Conservation (phyloP, 2,329 filamentous ascomycete species). For the Ophiocordyceps sinensis region DNA sequence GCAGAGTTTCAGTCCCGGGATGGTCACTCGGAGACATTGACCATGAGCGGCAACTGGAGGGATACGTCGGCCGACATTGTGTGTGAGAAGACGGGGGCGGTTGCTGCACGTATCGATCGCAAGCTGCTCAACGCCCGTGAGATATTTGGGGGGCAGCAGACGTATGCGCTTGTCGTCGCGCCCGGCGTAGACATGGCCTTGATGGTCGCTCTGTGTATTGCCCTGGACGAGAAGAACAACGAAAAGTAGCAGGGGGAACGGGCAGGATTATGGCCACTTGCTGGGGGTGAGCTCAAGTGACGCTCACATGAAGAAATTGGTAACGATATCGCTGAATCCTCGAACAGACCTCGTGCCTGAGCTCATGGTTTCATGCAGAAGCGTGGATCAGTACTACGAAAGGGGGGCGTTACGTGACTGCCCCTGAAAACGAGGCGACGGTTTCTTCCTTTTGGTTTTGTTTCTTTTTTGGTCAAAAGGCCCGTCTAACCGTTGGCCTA, state of each 20-base stretch:
- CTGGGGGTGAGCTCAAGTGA: too few relatives aligned
- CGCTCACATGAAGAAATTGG: too few relatives aligned
- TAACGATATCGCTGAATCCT: too few relatives aligned
- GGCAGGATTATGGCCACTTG: too few relatives aligned
- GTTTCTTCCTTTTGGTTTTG: too few relatives aligned
- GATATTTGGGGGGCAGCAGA: constrained; percentile 46
- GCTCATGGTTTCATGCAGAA: too few relatives aligned
- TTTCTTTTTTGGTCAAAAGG: too few relatives aligned
- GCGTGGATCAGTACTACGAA: too few relatives aligned
- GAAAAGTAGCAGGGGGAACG: constrained; percentile 4
- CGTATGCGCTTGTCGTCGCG: constrained; percentile 48
- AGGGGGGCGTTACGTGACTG: too few relatives aligned
- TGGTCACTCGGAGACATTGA: constrained; percentile 28
- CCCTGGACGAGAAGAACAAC: constrained; percentile 49
- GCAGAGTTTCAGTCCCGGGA: constrained; percentile 39
- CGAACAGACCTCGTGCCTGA: too few relatives aligned
- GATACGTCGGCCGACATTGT: constrained; percentile 43
- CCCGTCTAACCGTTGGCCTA: too few relatives aligned
- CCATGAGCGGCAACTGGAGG: constrained; percentile 48
- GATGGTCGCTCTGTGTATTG: constrained; percentile 52
- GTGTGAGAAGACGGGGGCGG: constrained; percentile 30
- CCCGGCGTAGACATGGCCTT: constrained; percentile 52
- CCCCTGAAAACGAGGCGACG: too few relatives aligned
- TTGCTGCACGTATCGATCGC: constrained; percentile 45
- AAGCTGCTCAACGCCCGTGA: constrained; percentile 39